Percentiles rank a stretch among this genome's conserved stretches.
phyloP scores from a whole-genome alignment of 2,329 filamentous ascomycete genomes.

The Arthroderma uncinatum region DNA sequence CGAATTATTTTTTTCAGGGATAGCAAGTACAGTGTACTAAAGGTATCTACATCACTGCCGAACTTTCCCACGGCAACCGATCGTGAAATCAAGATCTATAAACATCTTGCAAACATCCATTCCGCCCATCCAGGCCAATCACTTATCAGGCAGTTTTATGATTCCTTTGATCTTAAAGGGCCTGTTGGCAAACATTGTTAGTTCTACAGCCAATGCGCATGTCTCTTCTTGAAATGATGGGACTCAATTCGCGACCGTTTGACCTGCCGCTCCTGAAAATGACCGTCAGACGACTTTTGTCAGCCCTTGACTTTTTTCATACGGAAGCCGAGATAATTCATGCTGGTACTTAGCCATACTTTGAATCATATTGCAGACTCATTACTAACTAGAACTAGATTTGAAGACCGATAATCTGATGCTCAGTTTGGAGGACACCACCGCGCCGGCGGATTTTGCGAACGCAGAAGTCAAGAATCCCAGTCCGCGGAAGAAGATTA shows the following conservation, averaged over 20 bases:
- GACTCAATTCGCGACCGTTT: slow-evolving; percentile 11
- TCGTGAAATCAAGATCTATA: not conserved
- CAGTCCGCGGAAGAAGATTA: slow-evolving; percentile 19
- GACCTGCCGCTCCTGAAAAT: slow-evolving; percentile 17
- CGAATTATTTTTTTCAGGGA: not conserved
- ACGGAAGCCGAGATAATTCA: slow-evolving; percentile 20
- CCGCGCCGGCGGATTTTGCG: slow-evolving; percentile 21
- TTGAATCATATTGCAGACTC: not conserved
- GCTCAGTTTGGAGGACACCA: slow-evolving; percentile 21
- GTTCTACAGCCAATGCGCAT: not conserved
- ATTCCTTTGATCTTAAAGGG: not conserved
- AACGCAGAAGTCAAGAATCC: slow-evolving; percentile 21
- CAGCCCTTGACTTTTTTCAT: slow-evolving; percentile 23
- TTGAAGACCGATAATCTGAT: slow-evolving; percentile 26
- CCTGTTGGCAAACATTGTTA: not conserved
- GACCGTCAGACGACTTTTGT: slow-evolving; percentile 18
- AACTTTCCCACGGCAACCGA: not conserved
- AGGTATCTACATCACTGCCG: not conserved
- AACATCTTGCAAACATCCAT: not conserved
- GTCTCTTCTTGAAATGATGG: not conserved
- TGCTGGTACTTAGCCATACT: slow-evolving; percentile 17
- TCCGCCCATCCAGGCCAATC: not conserved
- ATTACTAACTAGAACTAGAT: slow-evolving; percentile 16
- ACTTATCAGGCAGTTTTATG: not conserved
- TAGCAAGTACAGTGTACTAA: not conserved